These are phyloP conservation scores for Pyricularia sp. DNA, from an alignment of 2,329 filamentous ascomycete species.

Conservation along the genomic window DNA sequence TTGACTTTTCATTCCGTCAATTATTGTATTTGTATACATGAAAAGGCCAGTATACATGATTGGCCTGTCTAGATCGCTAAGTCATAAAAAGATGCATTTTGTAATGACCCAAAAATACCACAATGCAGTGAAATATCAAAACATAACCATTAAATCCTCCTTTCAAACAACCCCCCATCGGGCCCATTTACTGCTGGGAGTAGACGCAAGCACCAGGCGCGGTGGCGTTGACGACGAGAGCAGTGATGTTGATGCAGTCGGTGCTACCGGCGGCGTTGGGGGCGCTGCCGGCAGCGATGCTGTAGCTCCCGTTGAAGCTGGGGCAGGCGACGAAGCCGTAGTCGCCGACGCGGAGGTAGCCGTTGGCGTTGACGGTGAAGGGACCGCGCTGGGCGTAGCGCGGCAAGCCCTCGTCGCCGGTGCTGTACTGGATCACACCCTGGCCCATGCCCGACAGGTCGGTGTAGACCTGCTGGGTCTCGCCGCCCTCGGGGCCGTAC, in stretches of 20 bases:
- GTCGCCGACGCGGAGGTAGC: constrained; percentile 31
- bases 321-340: constrained; percentile 39
- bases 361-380: constrained; percentile 29
- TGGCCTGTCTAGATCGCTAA: too few relatives aligned
- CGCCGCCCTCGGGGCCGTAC: constrained; percentile 25
- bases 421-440: constrained; percentile 36
- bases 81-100: too few relatives aligned
- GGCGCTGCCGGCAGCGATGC: constrained; percentile 23
- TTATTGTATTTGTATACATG: too few relatives aligned
- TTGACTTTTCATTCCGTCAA: too few relatives aligned
- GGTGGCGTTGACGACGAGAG: constrained; percentile 15
- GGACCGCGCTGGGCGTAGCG: constrained; percentile 30
- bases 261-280: constrained; percentile 20
- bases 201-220: constrained; percentile 13
- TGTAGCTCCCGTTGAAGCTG: constrained; percentile 27
- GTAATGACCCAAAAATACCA: too few relatives aligned
- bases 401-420: constrained; percentile 20
- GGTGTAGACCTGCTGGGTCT: constrained; percentile 34
- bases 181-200: background rate
- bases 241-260: constrained; percentile 22
- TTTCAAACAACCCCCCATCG: background rate
- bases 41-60: too few relatives aligned
- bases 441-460: constrained; percentile 19
- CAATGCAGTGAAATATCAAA: too few relatives aligned
- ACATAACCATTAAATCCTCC: background rate